phyloP scores from a whole-genome alignment of 306 rosid species.

The Dicorynia guianensis region DNA sequence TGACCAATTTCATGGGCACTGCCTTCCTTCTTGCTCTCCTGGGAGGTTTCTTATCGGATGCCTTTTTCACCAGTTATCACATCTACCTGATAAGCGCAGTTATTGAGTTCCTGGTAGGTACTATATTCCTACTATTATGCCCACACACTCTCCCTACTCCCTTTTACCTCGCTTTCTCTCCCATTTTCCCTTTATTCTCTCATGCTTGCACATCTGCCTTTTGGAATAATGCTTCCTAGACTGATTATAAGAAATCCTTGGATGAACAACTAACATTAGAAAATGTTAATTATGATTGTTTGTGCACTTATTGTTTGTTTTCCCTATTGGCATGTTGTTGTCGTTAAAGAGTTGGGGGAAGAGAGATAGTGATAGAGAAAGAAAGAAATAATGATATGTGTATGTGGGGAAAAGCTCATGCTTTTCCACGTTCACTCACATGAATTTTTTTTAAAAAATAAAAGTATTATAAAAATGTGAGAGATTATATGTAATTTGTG shows the following conservation, averaged over 20 bases:
- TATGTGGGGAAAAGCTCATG: no score
- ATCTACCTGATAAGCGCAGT: conserved; percentile 82
- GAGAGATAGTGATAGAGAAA: background rate
- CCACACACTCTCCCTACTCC: background rate
- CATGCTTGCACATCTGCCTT: background rate
- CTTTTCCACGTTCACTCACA: no score
- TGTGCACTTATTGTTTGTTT: conserved; percentile 10
- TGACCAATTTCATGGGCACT: conserved; percentile 96
- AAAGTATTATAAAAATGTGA: no score
- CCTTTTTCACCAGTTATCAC: conserved; percentile 81
- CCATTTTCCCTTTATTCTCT: conserved; percentile 14
- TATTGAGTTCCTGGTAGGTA: conserved; percentile 78
- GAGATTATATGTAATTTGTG: no score
- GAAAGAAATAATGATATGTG: no score
- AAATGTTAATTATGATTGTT: background rate
- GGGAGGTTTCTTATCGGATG: conserved; percentile 93
- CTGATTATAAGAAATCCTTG: no score
- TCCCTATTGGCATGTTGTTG: background rate
- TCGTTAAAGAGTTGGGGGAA: background rate
- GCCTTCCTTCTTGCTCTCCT: conserved; percentile 94
- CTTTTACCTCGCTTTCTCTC: conserved; percentile 6
- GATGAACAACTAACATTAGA: no score
- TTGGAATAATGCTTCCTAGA: no score
- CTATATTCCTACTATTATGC: no score
- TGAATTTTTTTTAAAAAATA: no score